Conservation (phyloP, 495 filamentous ascomycete genomes). For the Tricharina praecox region DNA sequence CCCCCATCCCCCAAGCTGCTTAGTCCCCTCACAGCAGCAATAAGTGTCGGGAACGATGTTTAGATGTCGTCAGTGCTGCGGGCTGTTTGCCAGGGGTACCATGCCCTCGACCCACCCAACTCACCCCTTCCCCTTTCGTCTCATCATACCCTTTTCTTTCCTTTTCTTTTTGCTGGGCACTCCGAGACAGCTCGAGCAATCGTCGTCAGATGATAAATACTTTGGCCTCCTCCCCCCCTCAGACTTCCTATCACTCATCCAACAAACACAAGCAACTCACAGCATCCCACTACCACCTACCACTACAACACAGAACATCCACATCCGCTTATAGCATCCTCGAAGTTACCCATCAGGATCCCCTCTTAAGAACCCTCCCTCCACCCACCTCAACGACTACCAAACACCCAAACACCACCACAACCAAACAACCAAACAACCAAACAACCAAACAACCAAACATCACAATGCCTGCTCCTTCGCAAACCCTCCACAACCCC, state of each 20-base stretch:
- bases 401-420: neutral
- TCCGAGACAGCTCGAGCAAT: neutral
- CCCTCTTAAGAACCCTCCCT: neutral
- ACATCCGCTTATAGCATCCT: no score
- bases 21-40: no score
- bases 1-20: no score
- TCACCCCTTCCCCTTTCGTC: constrained; percentile 7
- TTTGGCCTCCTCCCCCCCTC: neutral
- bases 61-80: constrained; percentile 3
- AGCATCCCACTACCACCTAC: neutral
- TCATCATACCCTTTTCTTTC: constrained; percentile 9
- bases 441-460: neutral
- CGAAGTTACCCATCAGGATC: neutral
- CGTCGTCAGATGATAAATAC: neutral
- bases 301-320: no score
- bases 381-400: neutral
- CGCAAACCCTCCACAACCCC: constrained; percentile 25
- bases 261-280: neutral
- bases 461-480: constrained; percentile 25
- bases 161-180: constrained; percentile 7
- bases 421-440: neutral
- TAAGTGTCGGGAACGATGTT: constrained; percentile 2
- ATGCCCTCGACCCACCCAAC: constrained; percentile 12
- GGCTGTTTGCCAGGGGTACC: constrained; percentile 6
- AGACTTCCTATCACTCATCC: neutral